phyloP scores from a whole-genome alignment of 2,329 filamentous ascomycete genomes.

The Fusarium verticillioides region DNA sequence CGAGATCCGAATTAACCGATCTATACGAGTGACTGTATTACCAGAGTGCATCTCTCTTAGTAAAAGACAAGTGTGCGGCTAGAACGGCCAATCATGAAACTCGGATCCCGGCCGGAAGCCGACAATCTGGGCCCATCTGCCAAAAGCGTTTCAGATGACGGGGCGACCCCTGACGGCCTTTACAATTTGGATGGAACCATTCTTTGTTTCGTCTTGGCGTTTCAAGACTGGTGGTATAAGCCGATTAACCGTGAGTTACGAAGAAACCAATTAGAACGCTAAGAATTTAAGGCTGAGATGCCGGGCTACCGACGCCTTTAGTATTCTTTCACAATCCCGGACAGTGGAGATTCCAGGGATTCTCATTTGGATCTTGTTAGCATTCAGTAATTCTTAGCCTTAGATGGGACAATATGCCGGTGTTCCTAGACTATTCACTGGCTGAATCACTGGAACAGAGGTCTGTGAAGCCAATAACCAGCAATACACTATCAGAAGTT shows the following conservation, averaged over 20 bases:
- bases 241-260: background rate
- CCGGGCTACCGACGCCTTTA: background rate
- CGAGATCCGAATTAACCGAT: background rate
- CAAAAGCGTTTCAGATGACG: constrained; percentile 2
- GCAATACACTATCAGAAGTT: too few species aligned
- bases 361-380: too few species aligned
- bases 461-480: too few species aligned
- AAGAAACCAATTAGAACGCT: background rate
- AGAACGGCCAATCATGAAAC: background rate
- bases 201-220: constrained; percentile 21
- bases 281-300: background rate
- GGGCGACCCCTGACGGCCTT: background rate
- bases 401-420: too few species aligned
- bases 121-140: background rate
- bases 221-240: background rate
- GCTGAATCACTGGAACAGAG: too few species aligned
- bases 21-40: background rate
- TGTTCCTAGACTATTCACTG: too few species aligned
- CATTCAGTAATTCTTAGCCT: too few species aligned
- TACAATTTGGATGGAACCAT: background rate
- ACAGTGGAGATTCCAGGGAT: too few species aligned
- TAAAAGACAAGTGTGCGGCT: background rate
- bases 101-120: background rate
- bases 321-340: too few species aligned
- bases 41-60: background rate